These are phyloP conservation scores for Rubus idaeus DNA, from an alignment of 306 rosid genomes.

Conservation along the genomic window DNA sequence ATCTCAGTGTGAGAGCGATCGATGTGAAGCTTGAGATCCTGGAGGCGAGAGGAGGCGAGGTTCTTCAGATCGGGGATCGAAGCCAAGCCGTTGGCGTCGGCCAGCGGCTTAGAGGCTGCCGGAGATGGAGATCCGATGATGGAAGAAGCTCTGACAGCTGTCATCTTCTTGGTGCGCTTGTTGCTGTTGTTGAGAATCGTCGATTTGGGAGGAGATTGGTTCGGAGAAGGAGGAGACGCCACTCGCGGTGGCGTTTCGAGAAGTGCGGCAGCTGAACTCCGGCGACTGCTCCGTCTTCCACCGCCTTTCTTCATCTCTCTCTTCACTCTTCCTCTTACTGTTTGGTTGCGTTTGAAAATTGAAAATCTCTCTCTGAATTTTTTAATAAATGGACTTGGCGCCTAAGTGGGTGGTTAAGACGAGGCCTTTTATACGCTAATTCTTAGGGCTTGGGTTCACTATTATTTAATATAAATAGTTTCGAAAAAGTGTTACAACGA, in stretches of 20 bases:
- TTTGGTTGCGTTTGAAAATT: background rate
- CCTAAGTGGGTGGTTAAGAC: background rate
- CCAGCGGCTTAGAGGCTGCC: conserved; percentile 13
- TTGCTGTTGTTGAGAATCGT: conserved; percentile 46
- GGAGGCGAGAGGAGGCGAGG: conserved; percentile 57
- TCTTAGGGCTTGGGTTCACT: background rate
- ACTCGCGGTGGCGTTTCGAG: conserved; percentile 56
- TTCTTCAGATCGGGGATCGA: conserved; percentile 70
- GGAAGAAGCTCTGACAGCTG: conserved; percentile 28
- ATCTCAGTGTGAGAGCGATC: conserved; percentile 84
- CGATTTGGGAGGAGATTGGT: conserved; percentile 54
- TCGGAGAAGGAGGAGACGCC: conserved; percentile 50
- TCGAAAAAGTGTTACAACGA: too few relatives aligned
- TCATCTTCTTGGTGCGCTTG: conserved; percentile 22
- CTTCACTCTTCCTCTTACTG: background rate
- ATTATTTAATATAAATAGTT: background rate
- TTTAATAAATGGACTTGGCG: background rate
- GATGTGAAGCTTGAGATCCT: conserved; percentile 67
- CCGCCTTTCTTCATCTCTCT: conserved; percentile 55
- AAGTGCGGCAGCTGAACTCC: conserved; percentile 47
- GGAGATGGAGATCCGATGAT: conserved; percentile 22
- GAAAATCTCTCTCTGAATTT: background rate
- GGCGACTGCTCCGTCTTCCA: conserved; percentile 30
- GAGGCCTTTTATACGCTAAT: too few relatives aligned
- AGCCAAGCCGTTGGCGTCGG: conserved; percentile 33